Evolutionary conservation across 148 eudicot genomes (phyloP), one percentile per base, ranked within the genome.

Genomic region (Limonium bicolor): DNA sequence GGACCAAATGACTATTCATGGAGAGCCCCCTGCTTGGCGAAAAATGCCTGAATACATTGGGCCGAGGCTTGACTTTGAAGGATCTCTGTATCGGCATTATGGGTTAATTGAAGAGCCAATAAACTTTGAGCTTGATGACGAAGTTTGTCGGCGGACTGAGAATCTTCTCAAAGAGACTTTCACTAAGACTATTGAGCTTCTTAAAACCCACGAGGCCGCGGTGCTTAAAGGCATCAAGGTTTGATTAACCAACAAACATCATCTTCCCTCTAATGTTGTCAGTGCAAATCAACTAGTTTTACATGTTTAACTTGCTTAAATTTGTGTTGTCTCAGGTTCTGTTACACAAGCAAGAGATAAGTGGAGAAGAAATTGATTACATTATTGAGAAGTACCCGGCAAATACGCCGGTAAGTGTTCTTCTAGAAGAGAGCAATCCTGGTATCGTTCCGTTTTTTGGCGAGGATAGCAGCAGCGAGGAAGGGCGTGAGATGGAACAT

Each of bases 151-250:
- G 58, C 71, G 88, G 59, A 78, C 85, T 37, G 96, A 87, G 65
- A 54, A 73, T 29, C 62, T 87, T 64, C 58, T 82, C 46, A 48
- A 41, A 7, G 80, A 76, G 28, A 78, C 71, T 88, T 87, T 82
- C 40, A 49, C 48, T 15, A 82, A 53, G 59, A 87, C 90, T 12
- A 59, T 73, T 32, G 63, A 62, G 34, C 55, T 87, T 23, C 78
- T 82, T 39, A 71, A 58, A 49, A 68, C 41, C 56, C 94, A 82
- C 42, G 64, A 76, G 61, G 77, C 96, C 16, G 94, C 96, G 48
- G 63, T 87, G 66, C 72, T 82, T 19, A 87, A 87, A 67, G 60
- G 78, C 32, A 72, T 87, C 13, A 82, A 87, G 94, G 96, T 87
- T 68, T 24, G 61, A 85, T 82, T 12, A 63, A 76, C 33, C 56